These are phyloP conservation scores for Deinandra increscens DNA, from an alignment of 129 eudicot species.

Conservation along the genomic window DNA sequence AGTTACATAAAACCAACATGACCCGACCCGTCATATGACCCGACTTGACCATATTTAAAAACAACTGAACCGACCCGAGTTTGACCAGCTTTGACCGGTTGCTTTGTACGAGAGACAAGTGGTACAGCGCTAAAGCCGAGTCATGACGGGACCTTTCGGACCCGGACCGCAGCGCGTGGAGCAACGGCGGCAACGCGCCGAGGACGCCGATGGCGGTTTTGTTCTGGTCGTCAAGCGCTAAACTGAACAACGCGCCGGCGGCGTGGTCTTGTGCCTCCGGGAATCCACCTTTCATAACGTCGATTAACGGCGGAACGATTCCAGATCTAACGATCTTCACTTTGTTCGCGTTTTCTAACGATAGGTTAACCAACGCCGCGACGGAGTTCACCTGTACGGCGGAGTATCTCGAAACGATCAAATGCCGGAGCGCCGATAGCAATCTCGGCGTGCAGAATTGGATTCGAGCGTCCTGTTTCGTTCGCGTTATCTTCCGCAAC, in stretches of 20 bases:
- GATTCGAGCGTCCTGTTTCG: slow-evolving; percentile 45
- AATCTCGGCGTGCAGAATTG: slow-evolving; percentile 58
- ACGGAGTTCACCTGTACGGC: slow-evolving; percentile 60
- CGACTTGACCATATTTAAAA: slow-evolving; percentile 55
- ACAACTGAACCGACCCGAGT: slow-evolving; percentile 52
- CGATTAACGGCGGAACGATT: slow-evolving; percentile 69
- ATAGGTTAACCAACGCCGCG: slow-evolving; percentile 69
- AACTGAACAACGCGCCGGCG: slow-evolving; percentile 79
- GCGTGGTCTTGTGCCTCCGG: slow-evolving; percentile 83
- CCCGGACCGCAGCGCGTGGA: slow-evolving; percentile 59
- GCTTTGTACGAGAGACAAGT: slow-evolving; percentile 67
- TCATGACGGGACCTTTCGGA: slow-evolving; percentile 64
- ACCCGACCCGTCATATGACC: slow-evolving; percentile 70
- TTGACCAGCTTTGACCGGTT: slow-evolving; percentile 67
- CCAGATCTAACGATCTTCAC: slow-evolving; percentile 79
- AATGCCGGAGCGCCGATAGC: slow-evolving; percentile 47
- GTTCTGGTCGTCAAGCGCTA: slow-evolving; percentile 72
- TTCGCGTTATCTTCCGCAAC: slow-evolving; percentile 53
- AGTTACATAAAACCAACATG: slow-evolving; percentile 52
- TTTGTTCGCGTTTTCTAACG: slow-evolving; percentile 58
- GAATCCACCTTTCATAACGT: slow-evolving; percentile 55
- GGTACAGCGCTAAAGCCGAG: slow-evolving; percentile 75
- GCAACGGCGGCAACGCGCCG: slow-evolving; percentile 70
- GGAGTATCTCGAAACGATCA: slow-evolving; percentile 49
- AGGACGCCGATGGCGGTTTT: slow-evolving; percentile 84